These are phyloP conservation scores for Agaricales sp. DNA, from an alignment of 1,284 basidiomycete species.

Conservation along the genomic window DNA sequence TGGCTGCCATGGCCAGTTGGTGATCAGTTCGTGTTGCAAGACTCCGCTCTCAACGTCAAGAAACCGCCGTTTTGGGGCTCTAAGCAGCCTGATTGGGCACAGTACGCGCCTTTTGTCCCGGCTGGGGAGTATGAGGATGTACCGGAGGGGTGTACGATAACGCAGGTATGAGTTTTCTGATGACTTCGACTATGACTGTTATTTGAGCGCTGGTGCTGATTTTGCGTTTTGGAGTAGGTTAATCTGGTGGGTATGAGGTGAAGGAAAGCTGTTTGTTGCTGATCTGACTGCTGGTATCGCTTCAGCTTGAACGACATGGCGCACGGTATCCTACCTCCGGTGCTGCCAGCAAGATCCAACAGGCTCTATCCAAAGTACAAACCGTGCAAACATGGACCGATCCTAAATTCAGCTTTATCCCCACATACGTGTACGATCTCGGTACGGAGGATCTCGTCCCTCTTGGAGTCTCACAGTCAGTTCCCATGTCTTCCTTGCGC, in stretches of 20 bases:
- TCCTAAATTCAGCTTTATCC: constrained; percentile 48
- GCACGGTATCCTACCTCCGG: constrained; percentile 65
- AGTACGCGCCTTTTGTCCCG: constrained; percentile 50
- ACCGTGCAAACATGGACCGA: constrained; percentile 33
- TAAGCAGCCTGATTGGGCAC: no score
- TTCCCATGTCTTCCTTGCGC: constrained; percentile 10
- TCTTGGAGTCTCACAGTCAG: constrained; percentile 65
- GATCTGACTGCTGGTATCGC: constrained; percentile 5
- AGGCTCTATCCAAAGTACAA: constrained; percentile 42
- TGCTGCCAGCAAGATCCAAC: constrained; percentile 34
- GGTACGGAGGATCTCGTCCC: constrained; percentile 50
- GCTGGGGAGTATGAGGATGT: constrained; percentile 34
- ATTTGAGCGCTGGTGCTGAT: constrained; percentile 1
- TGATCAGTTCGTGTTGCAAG: no score
- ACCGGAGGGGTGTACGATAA: constrained; percentile 40
- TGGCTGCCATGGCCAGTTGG: no score
- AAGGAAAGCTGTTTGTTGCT: constrained; percentile 5
- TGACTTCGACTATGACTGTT: not conserved
- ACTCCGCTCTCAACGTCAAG: no score
- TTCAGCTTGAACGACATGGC: constrained; percentile 83
- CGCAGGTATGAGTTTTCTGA: constrained; percentile 31
- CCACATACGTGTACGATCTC: constrained; percentile 51
- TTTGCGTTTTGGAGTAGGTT: constrained; percentile 27
- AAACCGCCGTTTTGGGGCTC: no score
- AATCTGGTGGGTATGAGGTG: constrained; percentile 41